These are phyloP conservation scores for Yamagishiella unicocca DNA, from an alignment of 139 green algal species.

Conservation along the genomic window DNA sequence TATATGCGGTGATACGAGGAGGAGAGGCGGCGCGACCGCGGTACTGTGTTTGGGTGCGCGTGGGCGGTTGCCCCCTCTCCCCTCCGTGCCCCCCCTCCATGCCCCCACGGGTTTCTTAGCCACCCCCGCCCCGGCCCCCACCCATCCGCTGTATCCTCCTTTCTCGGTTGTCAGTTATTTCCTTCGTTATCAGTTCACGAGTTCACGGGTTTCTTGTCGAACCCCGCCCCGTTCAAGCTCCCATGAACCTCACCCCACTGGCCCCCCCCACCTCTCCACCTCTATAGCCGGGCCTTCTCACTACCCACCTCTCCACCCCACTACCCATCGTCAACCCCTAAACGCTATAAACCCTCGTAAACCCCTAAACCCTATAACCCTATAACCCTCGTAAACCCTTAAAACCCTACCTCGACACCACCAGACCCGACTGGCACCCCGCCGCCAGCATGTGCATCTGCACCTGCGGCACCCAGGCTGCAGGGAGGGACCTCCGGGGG, in stretches of 20 bases:
- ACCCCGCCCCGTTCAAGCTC: background rate
- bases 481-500: background rate
- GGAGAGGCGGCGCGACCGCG: background rate
- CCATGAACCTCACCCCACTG: background rate
- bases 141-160: too few species aligned
- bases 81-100: too few species aligned
- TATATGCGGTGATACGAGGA: background rate
- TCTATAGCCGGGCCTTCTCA: background rate
- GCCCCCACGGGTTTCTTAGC: too few species aligned
- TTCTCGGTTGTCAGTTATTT: too few species aligned
- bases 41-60: too few species aligned
- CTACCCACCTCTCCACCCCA: background rate
- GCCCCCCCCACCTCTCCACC: background rate
- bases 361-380: background rate
- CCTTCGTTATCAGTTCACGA: too few species aligned
- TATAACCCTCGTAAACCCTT: too few species aligned
- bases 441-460: constrained; percentile 84
- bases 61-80: too few species aligned
- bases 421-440: constrained; percentile 59
- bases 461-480: constrained; percentile 82
- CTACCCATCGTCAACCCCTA: background rate
- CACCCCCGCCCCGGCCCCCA: too few species aligned
- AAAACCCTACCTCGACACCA: constrained; percentile 77
- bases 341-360: too few species aligned
- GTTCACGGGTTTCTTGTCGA: too few species aligned